Conservation (phyloP, 2,329 filamentous ascomycete species). For the Knufia fluminis region DNA sequence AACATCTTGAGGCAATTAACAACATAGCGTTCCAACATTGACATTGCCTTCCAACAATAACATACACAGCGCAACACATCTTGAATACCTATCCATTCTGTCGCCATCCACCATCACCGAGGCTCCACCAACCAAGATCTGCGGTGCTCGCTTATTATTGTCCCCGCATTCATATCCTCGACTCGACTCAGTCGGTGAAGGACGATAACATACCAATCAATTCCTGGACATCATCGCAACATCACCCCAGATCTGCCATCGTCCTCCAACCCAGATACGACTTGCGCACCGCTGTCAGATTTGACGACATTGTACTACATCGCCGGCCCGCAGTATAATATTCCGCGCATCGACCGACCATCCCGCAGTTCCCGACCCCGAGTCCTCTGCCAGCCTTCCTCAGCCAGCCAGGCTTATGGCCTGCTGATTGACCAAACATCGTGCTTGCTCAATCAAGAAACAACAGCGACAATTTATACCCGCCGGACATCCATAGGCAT, state of each 20-base stretch:
- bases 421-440: constrained; percentile 5
- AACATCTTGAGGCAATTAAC: not conserved
- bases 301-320: constrained; percentile 6
- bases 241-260: not conserved
- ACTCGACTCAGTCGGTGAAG: constrained; percentile 5
- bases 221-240: not conserved
- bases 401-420: constrained; percentile 2
- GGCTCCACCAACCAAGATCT: constrained; percentile 3
- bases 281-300: not conserved
- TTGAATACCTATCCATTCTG: not conserved
- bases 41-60: not conserved
- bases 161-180: constrained; percentile 9
- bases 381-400: not conserved
- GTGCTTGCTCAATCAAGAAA: not conserved
- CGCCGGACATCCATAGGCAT: not conserved
- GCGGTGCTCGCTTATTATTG: not conserved
- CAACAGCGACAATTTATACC: not conserved
- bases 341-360: not conserved
- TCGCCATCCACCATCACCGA: not conserved
- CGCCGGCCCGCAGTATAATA: not conserved
- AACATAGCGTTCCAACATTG: not conserved
- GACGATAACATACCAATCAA: constrained; percentile 4
- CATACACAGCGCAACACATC: not conserved
- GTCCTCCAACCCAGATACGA: not conserved
- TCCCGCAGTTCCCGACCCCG: constrained; percentile 2